phyloP scores from a whole-genome alignment of 441 rosid genomes.

The Gossypium schwendimanii region DNA sequence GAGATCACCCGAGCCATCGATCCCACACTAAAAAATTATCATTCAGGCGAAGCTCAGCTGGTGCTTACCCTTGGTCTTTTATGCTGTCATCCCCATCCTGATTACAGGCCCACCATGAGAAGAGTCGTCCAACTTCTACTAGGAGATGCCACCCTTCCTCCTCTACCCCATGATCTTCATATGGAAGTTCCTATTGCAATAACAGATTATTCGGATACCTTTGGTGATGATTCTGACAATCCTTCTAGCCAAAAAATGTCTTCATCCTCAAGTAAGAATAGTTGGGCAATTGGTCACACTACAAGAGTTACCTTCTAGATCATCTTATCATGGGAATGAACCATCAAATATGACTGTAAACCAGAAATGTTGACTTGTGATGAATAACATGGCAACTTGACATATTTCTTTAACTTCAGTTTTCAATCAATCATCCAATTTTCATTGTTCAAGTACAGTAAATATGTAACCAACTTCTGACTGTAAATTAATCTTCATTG shows the following conservation, averaged over 20 bases:
- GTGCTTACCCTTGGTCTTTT: conserved; percentile 30
- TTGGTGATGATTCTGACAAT: conserved; percentile 15
- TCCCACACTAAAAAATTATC: conserved; percentile 8
- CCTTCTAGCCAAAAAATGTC: conserved; percentile 9
- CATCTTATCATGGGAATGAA: background rate
- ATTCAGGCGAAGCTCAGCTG: conserved; percentile 22
- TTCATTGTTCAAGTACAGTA: background rate
- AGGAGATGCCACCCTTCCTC: conserved; percentile 18
- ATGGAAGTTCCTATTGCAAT: background rate
- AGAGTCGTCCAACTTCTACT: conserved; percentile 10
- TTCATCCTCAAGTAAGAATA: conserved; percentile 5
- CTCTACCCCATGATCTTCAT: conserved; percentile 7
- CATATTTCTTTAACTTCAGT: background rate
- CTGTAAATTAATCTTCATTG: background rate
- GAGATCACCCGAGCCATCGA: conserved; percentile 20
- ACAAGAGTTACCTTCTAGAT: conserved; percentile 1
- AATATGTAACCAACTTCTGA: background rate
- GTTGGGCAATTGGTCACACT: conserved; percentile 7
- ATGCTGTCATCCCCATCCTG: conserved; percentile 28
- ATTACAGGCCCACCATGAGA: conserved; percentile 27
- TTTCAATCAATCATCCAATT: background rate
- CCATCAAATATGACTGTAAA: background rate
- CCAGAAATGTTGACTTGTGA: background rate
- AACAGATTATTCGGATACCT: conserved; percentile 2
- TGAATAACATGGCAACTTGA: background rate